Base-by-base conservation (phyloP, 2,329 filamentous ascomycete species). In the Chaetomium olivaceum region DNA sequence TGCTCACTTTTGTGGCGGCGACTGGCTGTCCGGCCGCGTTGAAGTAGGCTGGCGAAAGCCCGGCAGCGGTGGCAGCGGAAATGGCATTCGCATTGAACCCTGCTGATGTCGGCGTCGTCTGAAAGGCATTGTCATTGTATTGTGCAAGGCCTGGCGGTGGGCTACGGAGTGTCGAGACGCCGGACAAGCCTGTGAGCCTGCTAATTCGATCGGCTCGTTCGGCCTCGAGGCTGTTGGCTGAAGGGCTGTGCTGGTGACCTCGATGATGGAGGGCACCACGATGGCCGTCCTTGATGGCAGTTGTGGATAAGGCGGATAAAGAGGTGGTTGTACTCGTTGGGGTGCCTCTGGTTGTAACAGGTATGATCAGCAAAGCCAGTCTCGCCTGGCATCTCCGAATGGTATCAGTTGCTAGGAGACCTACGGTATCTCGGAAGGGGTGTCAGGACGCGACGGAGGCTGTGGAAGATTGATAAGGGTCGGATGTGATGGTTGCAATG, bases 141-240 rank as follows among this genome's bases (percentile, higher is more conserved):
- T 63, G 73, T 74, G 74, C 66, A 43, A 69, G 59, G 14, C 67
- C 70, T 31, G 65, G 31, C 7, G 78, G 73, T 11, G 80, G 77
- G 33, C 86, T 82, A 68, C 91, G 89, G 52, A 90, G 84, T n/a
- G 92, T 91, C 19, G 91, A 89, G 64, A 97, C 89, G 64, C 91
- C 88, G 77, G 96, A 93, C 46, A 97, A 86, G n/a, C 94, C 94
- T 14, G 93, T 91, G 25, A 97, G 88, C 59, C 94, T 93, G 52
- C 93, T 97, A 78, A 98, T 97, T 74, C 94, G 93, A 78, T 97
- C 93, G 69, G 92, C 93, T 71, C 93, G 92, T 78, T 97, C 93
- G 69, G 93, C 93, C 73, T 97, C 93, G 67, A 95, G 88, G 73
- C 90, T 94, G 70, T 86, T 90, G 62, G 87, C 86, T 23, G 88